phyloP scores from a whole-genome alignment of 2,329 filamentous ascomycete genomes.

The Neofusicoccum kwambonambiense region DNA sequence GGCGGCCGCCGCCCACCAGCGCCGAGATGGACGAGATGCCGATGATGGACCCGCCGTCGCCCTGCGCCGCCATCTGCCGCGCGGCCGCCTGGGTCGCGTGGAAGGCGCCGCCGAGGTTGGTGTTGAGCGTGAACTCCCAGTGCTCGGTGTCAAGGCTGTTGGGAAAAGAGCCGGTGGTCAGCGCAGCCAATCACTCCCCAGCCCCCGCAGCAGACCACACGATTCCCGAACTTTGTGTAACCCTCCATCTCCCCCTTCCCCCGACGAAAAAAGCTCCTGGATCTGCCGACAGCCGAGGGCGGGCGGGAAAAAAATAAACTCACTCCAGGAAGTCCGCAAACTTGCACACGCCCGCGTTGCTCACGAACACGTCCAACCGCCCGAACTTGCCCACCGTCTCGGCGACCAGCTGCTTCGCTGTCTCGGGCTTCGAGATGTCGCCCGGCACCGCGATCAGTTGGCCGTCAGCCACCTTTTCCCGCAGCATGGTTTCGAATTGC shows the following conservation, averaged over 20 bases:
- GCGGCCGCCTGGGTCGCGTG: slow-evolving; percentile 83
- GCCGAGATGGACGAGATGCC: slow-evolving; percentile 72
- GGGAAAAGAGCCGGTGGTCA: not conserved
- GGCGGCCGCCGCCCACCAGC: slow-evolving; percentile 72
- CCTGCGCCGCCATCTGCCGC: slow-evolving; percentile 70
- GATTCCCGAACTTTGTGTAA: too few relatives aligned
- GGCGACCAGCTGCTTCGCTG: slow-evolving; percentile 66
- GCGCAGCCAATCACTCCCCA: too few relatives aligned
- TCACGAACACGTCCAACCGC: slow-evolving; percentile 67
- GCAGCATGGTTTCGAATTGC: slow-evolving; percentile 50
- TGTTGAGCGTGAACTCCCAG: slow-evolving; percentile 68
- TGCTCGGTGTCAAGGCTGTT: slow-evolving; percentile 64
- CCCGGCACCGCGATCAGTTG: slow-evolving; percentile 66
- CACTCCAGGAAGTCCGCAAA: slow-evolving; percentile 83
- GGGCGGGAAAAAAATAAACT: not conserved
- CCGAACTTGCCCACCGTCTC: slow-evolving; percentile 63
- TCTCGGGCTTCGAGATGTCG: slow-evolving; percentile 73
- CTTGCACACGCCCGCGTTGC: slow-evolving; percentile 84
- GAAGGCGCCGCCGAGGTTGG: slow-evolving; percentile 87
- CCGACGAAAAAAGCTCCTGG: not conserved
- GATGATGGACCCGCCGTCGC: slow-evolving; percentile 74
- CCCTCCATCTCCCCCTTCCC: too few relatives aligned
- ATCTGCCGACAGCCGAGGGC: too few relatives aligned
- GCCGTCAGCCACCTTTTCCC: slow-evolving; percentile 27
- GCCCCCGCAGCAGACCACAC: too few relatives aligned